Conservation (phyloP, 495 filamentous ascomycete species). For the Tuber calosporum region DNA sequence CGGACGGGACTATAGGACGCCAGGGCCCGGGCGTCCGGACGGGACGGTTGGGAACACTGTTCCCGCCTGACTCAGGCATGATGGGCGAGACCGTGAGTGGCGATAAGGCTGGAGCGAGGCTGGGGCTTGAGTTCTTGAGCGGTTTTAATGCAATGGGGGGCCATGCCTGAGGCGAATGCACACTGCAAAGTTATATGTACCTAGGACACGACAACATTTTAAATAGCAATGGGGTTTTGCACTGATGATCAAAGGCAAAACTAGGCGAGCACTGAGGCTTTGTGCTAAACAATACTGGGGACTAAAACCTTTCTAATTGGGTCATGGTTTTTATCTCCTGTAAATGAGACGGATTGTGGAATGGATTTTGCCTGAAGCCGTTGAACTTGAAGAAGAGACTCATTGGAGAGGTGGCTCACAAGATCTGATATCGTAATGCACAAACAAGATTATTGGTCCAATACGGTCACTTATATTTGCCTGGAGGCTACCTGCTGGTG, state of each 20-base stretch:
- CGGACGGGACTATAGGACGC: no score
- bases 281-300: neutral
- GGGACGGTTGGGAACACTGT: no score
- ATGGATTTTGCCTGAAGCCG: neutral
- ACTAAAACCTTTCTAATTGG: neutral
- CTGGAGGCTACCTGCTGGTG: no score
- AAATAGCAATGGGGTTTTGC: neutral
- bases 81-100: conserved; percentile 42
- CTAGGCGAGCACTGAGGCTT: neutral
- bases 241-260: neutral
- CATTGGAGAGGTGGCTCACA: neutral
- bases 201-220: neutral
- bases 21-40: no score
- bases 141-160: conserved; percentile 6
- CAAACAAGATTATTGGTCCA: no score
- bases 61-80: conserved; percentile 44
- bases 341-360: neutral
- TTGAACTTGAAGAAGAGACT: neutral
- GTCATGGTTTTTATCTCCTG: neutral
- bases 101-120: conserved; percentile 40
- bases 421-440: no score
- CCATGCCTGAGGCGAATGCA: neutral
- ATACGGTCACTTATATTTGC: no score
- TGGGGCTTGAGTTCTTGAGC: conserved; percentile 44
- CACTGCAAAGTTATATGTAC: neutral